Evolutionary conservation across 495 filamentous ascomycete species (phyloP).

Genomic region (Elasticomyces elasticus): DNA sequence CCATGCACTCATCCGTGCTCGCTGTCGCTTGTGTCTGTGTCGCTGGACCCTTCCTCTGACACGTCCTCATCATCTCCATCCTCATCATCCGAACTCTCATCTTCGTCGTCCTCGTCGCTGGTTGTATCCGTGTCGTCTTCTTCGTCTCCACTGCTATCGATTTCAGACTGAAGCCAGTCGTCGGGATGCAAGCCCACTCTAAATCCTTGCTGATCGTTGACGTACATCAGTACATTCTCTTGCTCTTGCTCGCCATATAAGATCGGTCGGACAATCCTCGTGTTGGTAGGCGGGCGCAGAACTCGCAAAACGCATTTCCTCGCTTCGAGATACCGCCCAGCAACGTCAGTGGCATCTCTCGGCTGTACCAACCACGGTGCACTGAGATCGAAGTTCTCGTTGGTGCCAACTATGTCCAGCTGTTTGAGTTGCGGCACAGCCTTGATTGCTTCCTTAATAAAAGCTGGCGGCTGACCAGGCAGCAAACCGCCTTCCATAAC

Average conservation of each 20-base stretch:
- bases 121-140: background rate
- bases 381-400: background rate
- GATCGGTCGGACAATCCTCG: background rate
- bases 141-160: background rate
- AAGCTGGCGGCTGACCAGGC: background rate
- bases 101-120: background rate
- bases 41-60: background rate
- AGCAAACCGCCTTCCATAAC: background rate
- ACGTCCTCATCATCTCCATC: background rate
- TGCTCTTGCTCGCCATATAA: background rate
- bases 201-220: background rate
- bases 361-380: background rate
- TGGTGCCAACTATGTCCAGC: background rate
- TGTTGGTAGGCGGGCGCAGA: background rate
- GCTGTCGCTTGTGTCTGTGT: background rate
- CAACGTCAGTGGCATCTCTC: background rate
- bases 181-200: background rate
- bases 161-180: background rate
- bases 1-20: background rate
- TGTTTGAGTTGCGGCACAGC: background rate
- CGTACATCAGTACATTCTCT: background rate
- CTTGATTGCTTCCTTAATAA: background rate
- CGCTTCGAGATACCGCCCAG: background rate
- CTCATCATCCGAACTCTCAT: background rate
- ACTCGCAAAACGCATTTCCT: background rate